Base-by-base conservation (phyloP, 1,284 basidiomycete species). In the Rhodotorula sp. region DNA sequence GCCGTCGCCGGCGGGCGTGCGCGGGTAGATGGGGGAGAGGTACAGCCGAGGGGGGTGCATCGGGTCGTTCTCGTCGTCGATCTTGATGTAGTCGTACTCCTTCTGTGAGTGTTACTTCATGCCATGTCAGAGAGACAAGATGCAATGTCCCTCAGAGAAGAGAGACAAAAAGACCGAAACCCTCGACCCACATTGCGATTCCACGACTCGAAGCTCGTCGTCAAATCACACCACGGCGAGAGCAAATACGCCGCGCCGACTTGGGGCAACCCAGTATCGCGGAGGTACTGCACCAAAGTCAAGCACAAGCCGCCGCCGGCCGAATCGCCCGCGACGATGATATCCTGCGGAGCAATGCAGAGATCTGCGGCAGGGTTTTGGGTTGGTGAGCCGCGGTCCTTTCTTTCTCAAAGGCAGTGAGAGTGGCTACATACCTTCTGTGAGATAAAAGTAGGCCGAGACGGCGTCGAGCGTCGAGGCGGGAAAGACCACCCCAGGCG, bases 381-480 rank as follows among this genome's bases (percentile, higher is more conserved):
- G 52, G 2, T n/a, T n/a, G 5, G n/a, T 15, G n/a, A 56, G n/a
- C 23, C 12, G 52, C n/a, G 16, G 21, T 6, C n/a, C 23, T 29
- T 26, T 56, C 5, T 15, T 14, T n/a, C 23, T 16, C n/a, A 26
- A 6, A 15, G 15, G 39, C n/a, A 4, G 3, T 46, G 12, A 5
- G 63, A 49, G 4, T 1, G 15, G 18, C 3, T 20, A n/a, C 65
- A 10, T 15, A 62, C 72, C 71, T 16, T 71, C 60, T 7, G 71
- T 76, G 15, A 79, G 71, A 61, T 78, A 76, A 16, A 74, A 64
- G 43, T 78, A 84, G 1, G 82, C 78, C 0, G 81, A 79, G 3
- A 84, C 79, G 8, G 80, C 79, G 69, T 84, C 83, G 46, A 82
- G 79, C 3, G 83, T 79, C 14, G 79, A 82, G 64, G 82, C 83